Conservation (phyloP, 176 grass and related monocot genomes). For the Musa schizocarpa region DNA sequence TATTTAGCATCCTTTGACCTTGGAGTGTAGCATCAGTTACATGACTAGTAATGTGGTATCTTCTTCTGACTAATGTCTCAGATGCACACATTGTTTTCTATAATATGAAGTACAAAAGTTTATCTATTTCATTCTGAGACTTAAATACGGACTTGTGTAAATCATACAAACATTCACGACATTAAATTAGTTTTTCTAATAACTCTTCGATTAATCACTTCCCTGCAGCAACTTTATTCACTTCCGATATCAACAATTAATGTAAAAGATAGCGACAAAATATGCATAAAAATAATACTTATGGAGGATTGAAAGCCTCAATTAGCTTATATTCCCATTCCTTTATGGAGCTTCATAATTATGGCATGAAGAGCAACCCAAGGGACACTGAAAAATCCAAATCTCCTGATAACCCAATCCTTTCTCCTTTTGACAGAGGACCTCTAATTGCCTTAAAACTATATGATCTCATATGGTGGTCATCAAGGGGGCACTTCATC, state of each 20-base stretch:
- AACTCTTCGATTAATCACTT: background rate
- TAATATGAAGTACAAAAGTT: no score
- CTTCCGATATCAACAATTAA: background rate
- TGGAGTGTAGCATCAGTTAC: no score
- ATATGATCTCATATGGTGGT: no score
- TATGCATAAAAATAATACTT: background rate
- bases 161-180: background rate
- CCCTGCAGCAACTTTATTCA: background rate
- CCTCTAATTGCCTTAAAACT: no score
- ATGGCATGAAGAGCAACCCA: background rate
- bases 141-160: background rate
- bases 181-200: background rate
- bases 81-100: no score
- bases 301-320: background rate
- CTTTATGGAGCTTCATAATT: background rate
- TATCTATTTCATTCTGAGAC: no score
- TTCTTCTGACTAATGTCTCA: no score
- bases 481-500: no score
- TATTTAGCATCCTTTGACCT: no score
- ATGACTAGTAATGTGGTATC: no score
- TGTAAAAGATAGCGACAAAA: background rate
- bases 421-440: background rate
- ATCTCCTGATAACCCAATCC: no score
- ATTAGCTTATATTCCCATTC: background rate
- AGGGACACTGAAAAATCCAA: background rate